Evolutionary conservation across 352 stramenopile genomes (phyloP).

Genomic region (Peronosclerospora sorghi): DNA sequence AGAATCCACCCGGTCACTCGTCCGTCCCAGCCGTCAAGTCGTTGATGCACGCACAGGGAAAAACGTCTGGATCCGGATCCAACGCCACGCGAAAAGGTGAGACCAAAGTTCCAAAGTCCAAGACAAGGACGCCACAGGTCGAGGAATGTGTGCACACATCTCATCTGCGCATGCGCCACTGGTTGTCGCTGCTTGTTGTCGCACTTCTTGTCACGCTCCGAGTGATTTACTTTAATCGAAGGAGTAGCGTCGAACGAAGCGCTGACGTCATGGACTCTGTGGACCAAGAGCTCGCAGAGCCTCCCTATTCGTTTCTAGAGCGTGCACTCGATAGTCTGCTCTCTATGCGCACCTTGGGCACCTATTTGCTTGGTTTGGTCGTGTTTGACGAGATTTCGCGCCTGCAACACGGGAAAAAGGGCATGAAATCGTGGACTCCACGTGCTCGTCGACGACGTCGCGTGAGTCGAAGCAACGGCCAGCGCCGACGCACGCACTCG

Average conservation of each 20-base stretch:
- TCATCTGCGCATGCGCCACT: slow-evolving; percentile 44
- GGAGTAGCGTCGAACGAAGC: slow-evolving; percentile 19
- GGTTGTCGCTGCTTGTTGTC: slow-evolving; percentile 26
- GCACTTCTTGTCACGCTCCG: slow-evolving; percentile 25
- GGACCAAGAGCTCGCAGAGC: background rate
- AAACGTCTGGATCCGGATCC: too few species aligned
- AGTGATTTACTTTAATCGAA: slow-evolving; percentile 25
- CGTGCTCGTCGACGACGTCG: slow-evolving; percentile 12
- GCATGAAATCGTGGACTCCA: slow-evolving; percentile 4
- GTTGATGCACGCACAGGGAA: too few species aligned
- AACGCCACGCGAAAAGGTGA: too few species aligned
- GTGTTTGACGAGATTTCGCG: slow-evolving; percentile 38
- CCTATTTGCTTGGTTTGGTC: slow-evolving; percentile 39
- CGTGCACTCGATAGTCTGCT: slow-evolving; percentile 33
- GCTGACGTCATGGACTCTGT: background rate
- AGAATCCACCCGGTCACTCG: too few species aligned
- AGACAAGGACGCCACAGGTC: background rate
- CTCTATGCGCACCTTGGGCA: slow-evolving; percentile 36
- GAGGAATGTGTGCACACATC: slow-evolving; percentile 11
- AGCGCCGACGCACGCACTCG: slow-evolving; percentile 9
- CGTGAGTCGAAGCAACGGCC: slow-evolving; percentile 3
- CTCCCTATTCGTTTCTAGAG: slow-evolving; percentile 21
- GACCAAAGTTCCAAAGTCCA: background rate
- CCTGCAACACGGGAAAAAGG: slow-evolving; percentile 12
- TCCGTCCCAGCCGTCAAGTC: too few species aligned